Conservation (phyloP, 768 basidiomycete genomes). For the Tylopilus intermedius region DNA sequence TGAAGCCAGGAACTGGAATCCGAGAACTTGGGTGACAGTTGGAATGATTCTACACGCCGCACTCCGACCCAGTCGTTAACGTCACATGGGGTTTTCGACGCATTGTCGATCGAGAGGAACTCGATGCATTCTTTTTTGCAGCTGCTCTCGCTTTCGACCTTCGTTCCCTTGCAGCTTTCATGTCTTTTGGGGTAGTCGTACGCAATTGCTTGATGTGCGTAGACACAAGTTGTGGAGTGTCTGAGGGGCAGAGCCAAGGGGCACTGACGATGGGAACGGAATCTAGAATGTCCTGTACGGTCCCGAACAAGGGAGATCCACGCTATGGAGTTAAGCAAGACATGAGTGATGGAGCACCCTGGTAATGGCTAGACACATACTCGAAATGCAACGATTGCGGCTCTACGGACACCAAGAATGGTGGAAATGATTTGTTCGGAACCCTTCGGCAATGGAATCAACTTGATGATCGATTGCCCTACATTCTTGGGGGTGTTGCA, state of each 20-base stretch:
- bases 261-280: conserved; percentile 55
- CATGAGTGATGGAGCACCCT: conserved; percentile 4
- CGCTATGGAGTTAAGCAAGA: conserved; percentile 27
- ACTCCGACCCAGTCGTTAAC: conserved; percentile 11
- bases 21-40: neutral
- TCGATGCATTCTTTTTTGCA: conserved; percentile 35
- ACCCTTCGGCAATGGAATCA: conserved; percentile 63
- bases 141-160: conserved; percentile 46
- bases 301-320: conserved; percentile 35
- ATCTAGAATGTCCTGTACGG: conserved; percentile 38
- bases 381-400: conserved; percentile 61
- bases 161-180: conserved; percentile 61
- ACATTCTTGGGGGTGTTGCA: conserved; percentile 49
- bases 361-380: conserved; percentile 39
- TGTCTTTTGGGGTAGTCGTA: conserved; percentile 75
- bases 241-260: conserved; percentile 51
- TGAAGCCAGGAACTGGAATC: neutral
- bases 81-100: conserved; percentile 22
- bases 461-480: conserved; percentile 43
- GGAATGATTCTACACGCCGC: neutral
- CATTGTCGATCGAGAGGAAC: conserved; percentile 7
- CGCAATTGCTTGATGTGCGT: conserved; percentile 80
- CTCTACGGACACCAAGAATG: conserved; percentile 60
- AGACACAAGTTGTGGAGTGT: conserved; percentile 40
- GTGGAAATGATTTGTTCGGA: conserved; percentile 60